A percentile compares a stretch with the other conserved stretches of the same genome.
Evolutionary conservation across 2,329 filamentous ascomycete genomes (phyloP).

Genomic region (Westerdykella ornata): DNA sequence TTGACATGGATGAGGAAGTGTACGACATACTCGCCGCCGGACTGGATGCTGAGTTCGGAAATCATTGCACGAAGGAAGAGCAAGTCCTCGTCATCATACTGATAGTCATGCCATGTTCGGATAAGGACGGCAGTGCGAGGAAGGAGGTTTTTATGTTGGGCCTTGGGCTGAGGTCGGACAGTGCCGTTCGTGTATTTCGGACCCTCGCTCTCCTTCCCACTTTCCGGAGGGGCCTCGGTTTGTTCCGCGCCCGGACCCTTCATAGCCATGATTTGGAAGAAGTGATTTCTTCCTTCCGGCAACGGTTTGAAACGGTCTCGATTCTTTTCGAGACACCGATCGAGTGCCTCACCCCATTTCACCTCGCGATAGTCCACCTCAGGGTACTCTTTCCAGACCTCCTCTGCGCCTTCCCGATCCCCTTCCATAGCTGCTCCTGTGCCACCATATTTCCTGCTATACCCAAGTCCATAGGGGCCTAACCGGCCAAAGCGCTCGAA

Average conservation of each 20-base stretch:
- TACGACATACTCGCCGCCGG: conserved; percentile 73
- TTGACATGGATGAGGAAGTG: conserved; percentile 83
- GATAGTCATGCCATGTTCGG: conserved; percentile 72
- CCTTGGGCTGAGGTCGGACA: conserved; percentile 15
- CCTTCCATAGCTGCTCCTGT: conserved; percentile 80
- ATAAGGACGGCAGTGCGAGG: conserved; percentile 72
- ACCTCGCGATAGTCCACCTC: conserved; percentile 72
- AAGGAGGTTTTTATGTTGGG: conserved; percentile 33
- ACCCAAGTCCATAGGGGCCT: conserved; percentile 85
- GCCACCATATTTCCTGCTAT: conserved; percentile 70
- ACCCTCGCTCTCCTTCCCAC: neutral
- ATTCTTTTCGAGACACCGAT: conserved; percentile 66
- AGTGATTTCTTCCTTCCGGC: conserved; percentile 28
- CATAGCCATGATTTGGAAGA: conserved; percentile 37
- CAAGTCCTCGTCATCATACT: conserved; percentile 72
- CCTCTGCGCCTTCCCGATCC: conserved; percentile 71
- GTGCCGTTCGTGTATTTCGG: conserved; percentile 11
- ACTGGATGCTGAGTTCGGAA: conserved; percentile 67
- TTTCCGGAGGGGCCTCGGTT: neutral
- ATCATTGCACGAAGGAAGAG: conserved; percentile 77
- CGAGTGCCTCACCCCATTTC: conserved; percentile 73
- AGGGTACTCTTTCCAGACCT: conserved; percentile 64
- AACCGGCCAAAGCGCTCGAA: conserved; percentile 87
- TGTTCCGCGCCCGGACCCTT: conserved; percentile 18
- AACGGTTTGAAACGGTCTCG: conserved; percentile 56